A percentile compares a stretch with the other conserved stretches of the same genome.
phyloP scores from a whole-genome alignment of 805 yeast species.

The Saccharomyces paradoxus region DNA sequence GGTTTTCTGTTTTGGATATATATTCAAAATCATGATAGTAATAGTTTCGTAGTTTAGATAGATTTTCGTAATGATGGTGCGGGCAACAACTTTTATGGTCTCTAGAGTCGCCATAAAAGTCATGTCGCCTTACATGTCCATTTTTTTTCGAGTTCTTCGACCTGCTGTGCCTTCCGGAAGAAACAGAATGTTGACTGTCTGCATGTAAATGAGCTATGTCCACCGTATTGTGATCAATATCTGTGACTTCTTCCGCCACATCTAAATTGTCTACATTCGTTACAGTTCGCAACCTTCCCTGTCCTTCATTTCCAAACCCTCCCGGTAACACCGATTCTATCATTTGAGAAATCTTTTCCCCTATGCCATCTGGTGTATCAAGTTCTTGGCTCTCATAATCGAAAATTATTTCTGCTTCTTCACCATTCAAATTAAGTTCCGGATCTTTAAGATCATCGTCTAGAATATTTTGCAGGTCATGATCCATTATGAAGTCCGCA shows the following conservation, averaged over 20 bases:
- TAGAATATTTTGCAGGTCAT: constrained; percentile 5
- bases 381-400: constrained; percentile 25
- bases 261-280: constrained; percentile 20
- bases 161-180: background rate
- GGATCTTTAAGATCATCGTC: constrained; percentile 17
- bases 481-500: background rate
- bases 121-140: background rate
- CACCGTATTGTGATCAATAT: background rate
- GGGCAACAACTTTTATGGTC: constrained; percentile 5
- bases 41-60: constrained; percentile 4
- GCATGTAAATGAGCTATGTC: background rate
- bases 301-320: constrained; percentile 21
- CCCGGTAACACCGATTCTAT: constrained; percentile 25
- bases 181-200: background rate
- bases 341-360: constrained; percentile 24
- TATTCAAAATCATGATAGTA: constrained; percentile 17
- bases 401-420: constrained; percentile 26
- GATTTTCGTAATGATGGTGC: constrained; percentile 6
- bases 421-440: constrained; percentile 20
- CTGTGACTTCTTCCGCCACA: constrained; percentile 13
- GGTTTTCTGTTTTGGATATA: constrained; percentile 1
- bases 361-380: constrained; percentile 21
- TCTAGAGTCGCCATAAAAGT: background rate
- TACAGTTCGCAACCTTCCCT: constrained; percentile 22
- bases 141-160: background rate